Evolutionary conservation across 2,329 filamentous ascomycete genomes (phyloP), one percentile per base, ranked within the genome.

Genomic region (Fusarium phyllophilum): DNA sequence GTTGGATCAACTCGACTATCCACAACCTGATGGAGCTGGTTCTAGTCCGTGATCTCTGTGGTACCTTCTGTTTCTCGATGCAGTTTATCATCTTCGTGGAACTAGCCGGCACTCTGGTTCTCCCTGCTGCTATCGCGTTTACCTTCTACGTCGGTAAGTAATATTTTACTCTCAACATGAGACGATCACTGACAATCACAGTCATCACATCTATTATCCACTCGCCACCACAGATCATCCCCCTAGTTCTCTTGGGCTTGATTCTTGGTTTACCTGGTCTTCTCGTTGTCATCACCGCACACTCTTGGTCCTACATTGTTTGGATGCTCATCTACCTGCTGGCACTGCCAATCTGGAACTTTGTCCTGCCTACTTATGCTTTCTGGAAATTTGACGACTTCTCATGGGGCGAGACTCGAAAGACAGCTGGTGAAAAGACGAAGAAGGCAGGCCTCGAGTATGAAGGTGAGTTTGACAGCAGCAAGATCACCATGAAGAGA

Each of bases 331-430:
- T 98, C 83, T 99, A 99, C 83, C 90, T 99, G 24, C 61, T 95
- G 51, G 97, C 96, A 2, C 90, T 99, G 4, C 97, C 97, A 1
- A 89, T 99, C 66, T 99, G 96, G 96, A 99, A 99, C 84, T 97
- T 99, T 82, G 88, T 99, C 42, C 90, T 99, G 14, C 96, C 96
- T 0, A 90, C 90, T 13, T 99, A 99, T 81, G 93, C 96, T 7
- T 99, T 96, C 87, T 99, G 96, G 96, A 98, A 99, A 85, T 99
- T 99, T 82, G 96, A 99, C 82, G 96, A 99, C 86, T 99, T 99
- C 87, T 97, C 94, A 65, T 99, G 96, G 96, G 96, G 96, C 79
- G 97, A 99, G 74, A 99, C 96, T 62, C 91, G 96, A 71, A 97
- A 98, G 89, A 97, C 96, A 45, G 94, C 92, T 0, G 95, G 95